Evolutionary conservation across 2,329 filamentous ascomycete genomes (phyloP).

Genomic region (Pseudogymnoascus sp.): DNA sequence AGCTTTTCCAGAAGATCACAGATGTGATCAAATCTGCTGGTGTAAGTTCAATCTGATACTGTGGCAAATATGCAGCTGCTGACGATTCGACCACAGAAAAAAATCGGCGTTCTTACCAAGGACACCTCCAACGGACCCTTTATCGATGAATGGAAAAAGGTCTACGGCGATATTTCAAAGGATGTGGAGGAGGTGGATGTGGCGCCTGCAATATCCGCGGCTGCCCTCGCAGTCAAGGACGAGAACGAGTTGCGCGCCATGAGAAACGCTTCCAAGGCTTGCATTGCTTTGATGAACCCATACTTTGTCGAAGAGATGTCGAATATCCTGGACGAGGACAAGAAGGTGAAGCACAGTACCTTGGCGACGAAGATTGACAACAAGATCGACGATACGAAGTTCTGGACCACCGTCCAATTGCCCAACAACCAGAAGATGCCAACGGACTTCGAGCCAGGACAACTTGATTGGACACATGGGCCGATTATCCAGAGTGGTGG

Average conservation of each 20-base stretch:
- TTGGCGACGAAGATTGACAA: constrained; percentile 81
- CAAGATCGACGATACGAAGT: constrained; percentile 89
- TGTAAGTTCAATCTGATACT: constrained; percentile 45
- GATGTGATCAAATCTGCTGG: constrained; percentile 83
- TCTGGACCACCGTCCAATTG: constrained; percentile 74
- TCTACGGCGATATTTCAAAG: constrained; percentile 69
- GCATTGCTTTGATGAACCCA: constrained; percentile 87
- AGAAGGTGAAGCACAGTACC: constrained; percentile 86
- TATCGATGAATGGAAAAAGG: constrained; percentile 90
- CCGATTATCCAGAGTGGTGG: constrained; percentile 92
- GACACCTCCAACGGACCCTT: constrained; percentile 82
- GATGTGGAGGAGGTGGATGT: constrained; percentile 87
- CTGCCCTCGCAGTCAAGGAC: constrained; percentile 87
- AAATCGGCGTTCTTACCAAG: constrained; percentile 80
- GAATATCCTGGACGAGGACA: constrained; percentile 87
- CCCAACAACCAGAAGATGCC: constrained; percentile 70
- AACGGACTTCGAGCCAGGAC: constrained; percentile 74
- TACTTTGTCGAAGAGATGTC: constrained; percentile 99
- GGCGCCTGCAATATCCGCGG: constrained; percentile 68
- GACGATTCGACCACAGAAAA: constrained; percentile 52
- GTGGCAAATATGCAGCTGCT: neutral
- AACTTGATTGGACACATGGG: constrained; percentile 90
- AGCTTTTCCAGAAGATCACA: constrained; percentile 76
- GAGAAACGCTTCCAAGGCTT: constrained; percentile 88
- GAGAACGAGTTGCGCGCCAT: constrained; percentile 91